Evolutionary conservation across 192 early-diverging fungal species (phyloP), one percentile per base, ranked within the genome.

Genomic region (Diversispora eburnea): DNA sequence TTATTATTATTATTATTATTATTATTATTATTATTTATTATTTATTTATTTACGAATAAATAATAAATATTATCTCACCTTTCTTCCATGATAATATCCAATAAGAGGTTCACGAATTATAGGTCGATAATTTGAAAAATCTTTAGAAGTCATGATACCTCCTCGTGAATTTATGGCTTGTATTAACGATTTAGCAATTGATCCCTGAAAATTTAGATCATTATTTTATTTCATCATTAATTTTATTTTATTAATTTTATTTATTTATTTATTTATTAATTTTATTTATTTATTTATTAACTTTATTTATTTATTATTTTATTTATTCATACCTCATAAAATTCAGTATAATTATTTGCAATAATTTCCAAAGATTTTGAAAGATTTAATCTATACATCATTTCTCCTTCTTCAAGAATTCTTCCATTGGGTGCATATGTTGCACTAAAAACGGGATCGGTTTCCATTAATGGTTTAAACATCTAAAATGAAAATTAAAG

Each of bases 31-130:
- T 25, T 39, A 59, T 25, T 3, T 19, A 59, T 59, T 17, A 54
- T 17, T 17, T 51, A 51, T 39, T 15, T 12, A 6, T 7, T 41
- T 62, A 39, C 3, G 41, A 62, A n/a, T 63, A 62, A 62, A n/a
- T 63, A 19, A 61, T 33, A 33, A 33, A 33, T 33, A 33, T 2
- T 33, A 33, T 33, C 33, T 81, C 15, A 94, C 84, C 56, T 88
- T 88, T 64, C 86, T 85, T 5, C 94, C 95, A 61, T 91, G 92
- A 76, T 94, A 98, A 72, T 82, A 90, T 0, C 89, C 86, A 64
- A 86, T 80, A 9, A 90, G 62, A 0, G 93, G 83, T 66, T 75
- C 66, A 19, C 87, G 84, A 41, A 89, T 80, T 15, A 91, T 75
- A 1, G 90, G 82, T 39, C 76, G n/a, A 78, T 96, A 98, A 17